Evolutionary conservation across 805 yeast species (phyloP), one percentile per base, ranked within the genome.

Genomic region (Candida endomychidarum): DNA sequence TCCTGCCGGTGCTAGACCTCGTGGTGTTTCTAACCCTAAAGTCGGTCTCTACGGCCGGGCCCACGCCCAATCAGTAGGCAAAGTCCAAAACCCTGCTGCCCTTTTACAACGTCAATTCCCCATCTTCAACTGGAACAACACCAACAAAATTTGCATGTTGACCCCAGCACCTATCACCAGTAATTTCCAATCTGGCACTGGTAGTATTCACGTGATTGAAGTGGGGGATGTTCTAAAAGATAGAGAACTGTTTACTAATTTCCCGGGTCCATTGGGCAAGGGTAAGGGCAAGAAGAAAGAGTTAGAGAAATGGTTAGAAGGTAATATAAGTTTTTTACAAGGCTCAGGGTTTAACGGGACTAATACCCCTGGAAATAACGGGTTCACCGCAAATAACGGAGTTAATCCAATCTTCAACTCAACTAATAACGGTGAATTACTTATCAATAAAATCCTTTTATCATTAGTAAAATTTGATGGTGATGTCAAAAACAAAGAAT

Each of bases 31-130:
- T 3, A 49, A 46, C 34, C 52, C 52, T 1, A 45, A 45, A 37
- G 37, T 47, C 4, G 51, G 51, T 5, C 36, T 41, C 16, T 46
- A 47, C 14, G 54, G 51, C 18, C 52, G 65, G 47, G 54, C 49
- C 5, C 48, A 63, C 16, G 57, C 62, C 2, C 58, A 52, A 29
- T 56, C 54, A n/a, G 53, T 48, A 23, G 58, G 48, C 38, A 60
- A 53, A 30, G 47, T 69, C 6, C 61, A 64, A 21, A 74, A 80
- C 45, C 83, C 86, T 6, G 75, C 74, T 37, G 75, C 79, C 17
- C 58, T 83, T 37, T 59, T 70, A 17, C 60, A 65, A 34, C 70
- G 84, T 40, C 95, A 86, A 54, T 84, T 83, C 61, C 95, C 96
- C 0, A 55, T 88, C 23, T 83, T 86, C 56, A 70, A 74, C 42